Percentiles rank a stretch among this genome's conserved stretches.
These are phyloP conservation scores for Aspergillus glaucus DNA, from an alignment of 2,329 filamentous ascomycete genomes.

Conservation along the genomic window DNA sequence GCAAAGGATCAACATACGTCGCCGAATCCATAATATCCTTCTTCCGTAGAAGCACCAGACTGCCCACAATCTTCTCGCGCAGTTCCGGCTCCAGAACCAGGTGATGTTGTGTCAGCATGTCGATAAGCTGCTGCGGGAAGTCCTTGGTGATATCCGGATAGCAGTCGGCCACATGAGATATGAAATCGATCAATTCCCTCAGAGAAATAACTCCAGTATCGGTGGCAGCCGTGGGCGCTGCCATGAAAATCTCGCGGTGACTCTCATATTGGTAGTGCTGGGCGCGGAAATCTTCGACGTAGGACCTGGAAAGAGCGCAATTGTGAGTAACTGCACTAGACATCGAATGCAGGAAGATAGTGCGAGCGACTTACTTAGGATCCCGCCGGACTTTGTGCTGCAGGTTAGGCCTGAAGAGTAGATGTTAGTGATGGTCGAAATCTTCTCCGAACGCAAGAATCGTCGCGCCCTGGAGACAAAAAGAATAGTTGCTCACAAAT, in stretches of 20 bases:
- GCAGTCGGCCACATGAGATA: conserved; percentile 88
- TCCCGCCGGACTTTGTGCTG: conserved; percentile 89
- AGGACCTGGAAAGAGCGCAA: conserved; percentile 54
- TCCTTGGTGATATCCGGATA: conserved; percentile 72
- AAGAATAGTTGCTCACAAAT: conserved; percentile 53
- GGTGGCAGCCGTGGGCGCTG: conserved; percentile 70
- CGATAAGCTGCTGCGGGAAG: conserved; percentile 75
- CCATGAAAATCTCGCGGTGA: conserved; percentile 84
- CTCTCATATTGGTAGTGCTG: conserved; percentile 90
- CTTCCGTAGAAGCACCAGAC: conserved; percentile 75
- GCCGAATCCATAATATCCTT: conserved; percentile 89
- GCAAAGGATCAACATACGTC: conserved; percentile 36
- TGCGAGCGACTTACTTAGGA: conserved; percentile 56
- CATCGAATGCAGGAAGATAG: not conserved
- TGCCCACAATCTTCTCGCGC: conserved; percentile 89
- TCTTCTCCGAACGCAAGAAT: conserved; percentile 1
- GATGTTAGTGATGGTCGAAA: conserved; percentile 18
- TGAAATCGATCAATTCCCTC: conserved; percentile 85
- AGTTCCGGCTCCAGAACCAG: conserved; percentile 74
- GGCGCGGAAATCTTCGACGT: conserved; percentile 78
- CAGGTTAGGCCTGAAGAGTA: conserved; percentile 59
- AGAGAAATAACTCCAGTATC: conserved; percentile 76
- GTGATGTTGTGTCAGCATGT: conserved; percentile 76
- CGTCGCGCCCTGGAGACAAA: not conserved
- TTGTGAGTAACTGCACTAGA: conserved; percentile 2